Evolutionary conservation across 2,329 filamentous ascomycete species (phyloP).

Genomic region (Orbilia ellipsospora): DNA sequence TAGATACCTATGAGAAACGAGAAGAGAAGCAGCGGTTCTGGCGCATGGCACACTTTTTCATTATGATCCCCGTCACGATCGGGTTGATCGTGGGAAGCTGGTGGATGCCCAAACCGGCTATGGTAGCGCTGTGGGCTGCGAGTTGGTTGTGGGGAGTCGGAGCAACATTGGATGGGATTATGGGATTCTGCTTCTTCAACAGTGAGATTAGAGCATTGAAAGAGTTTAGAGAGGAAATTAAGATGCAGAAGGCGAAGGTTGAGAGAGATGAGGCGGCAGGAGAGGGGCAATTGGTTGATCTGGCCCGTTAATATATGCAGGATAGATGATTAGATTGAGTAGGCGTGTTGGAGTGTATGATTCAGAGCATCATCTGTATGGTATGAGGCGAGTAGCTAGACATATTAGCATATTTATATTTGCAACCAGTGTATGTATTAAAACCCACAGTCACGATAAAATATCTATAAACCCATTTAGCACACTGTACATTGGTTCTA

Average conservation of each 20-base stretch:
- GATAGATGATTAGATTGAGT: background rate
- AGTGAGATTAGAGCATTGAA: constrained; percentile 82
- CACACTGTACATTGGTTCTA: too few relatives aligned
- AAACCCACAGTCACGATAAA: background rate
- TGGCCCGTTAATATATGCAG: constrained; percentile 12
- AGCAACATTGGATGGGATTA: constrained; percentile 84
- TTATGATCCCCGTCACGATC: constrained; percentile 74
- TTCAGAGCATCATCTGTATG: too few relatives aligned
- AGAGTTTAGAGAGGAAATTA: constrained; percentile 95
- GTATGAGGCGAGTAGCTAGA: background rate
- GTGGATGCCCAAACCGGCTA: constrained; percentile 77
- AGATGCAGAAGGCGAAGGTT: constrained; percentile 62
- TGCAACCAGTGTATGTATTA: background rate
- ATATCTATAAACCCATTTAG: too few relatives aligned
- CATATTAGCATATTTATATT: background rate
- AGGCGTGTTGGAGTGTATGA: background rate
- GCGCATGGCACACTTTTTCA: constrained; percentile 78
- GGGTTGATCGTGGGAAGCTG: constrained; percentile 84
- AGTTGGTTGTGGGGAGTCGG: constrained; percentile 80
- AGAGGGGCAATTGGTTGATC: constrained; percentile 32
- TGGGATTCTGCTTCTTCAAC: constrained; percentile 86
- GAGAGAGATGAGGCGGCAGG: constrained; percentile 48
- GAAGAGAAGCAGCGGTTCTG: constrained; percentile 78
- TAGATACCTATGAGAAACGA: constrained; percentile 74
- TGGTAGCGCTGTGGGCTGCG: constrained; percentile 82